These are phyloP conservation scores for Vigna nakashimae DNA, from an alignment of 306 rosid species.

Conservation along the genomic window DNA sequence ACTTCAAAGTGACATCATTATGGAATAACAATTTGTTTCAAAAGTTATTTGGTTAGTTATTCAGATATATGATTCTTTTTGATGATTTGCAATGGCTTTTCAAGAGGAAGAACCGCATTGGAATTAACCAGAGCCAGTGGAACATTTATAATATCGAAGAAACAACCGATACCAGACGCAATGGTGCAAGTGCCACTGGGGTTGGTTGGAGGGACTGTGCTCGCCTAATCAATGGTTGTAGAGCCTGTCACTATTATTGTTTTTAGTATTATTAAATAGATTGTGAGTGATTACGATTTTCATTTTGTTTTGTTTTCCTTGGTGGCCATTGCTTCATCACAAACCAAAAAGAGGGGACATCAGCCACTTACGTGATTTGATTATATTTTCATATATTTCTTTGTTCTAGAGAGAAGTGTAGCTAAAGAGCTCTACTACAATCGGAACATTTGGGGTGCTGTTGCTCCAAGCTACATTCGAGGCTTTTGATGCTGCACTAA, in stretches of 20 bases:
- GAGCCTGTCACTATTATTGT: neutral
- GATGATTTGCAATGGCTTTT: neutral
- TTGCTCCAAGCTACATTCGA: neutral
- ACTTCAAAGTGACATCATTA: neutral
- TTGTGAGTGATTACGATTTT: neutral
- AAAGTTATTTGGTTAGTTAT: neutral
- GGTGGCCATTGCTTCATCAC: neutral
- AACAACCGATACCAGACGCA: neutral
- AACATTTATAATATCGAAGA: neutral
- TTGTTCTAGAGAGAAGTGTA: neutral
- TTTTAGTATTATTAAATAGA: neutral
- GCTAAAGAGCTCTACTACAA: neutral
- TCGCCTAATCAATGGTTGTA: neutral
- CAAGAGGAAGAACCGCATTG: neutral
- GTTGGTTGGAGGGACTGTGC: neutral
- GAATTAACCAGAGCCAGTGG: neutral
- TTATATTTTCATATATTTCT: neutral
- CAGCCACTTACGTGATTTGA: neutral
- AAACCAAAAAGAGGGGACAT: slow-evolving; percentile 6
- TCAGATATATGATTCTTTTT: neutral
- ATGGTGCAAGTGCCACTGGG: neutral
- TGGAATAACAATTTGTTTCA: neutral
- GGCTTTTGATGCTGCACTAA: neutral
- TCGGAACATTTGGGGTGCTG: neutral
- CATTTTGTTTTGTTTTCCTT: neutral